These are phyloP conservation scores for Cinnamomum micranthum DNA, from an alignment of 164 flowering plant species.

Conservation along the genomic window DNA sequence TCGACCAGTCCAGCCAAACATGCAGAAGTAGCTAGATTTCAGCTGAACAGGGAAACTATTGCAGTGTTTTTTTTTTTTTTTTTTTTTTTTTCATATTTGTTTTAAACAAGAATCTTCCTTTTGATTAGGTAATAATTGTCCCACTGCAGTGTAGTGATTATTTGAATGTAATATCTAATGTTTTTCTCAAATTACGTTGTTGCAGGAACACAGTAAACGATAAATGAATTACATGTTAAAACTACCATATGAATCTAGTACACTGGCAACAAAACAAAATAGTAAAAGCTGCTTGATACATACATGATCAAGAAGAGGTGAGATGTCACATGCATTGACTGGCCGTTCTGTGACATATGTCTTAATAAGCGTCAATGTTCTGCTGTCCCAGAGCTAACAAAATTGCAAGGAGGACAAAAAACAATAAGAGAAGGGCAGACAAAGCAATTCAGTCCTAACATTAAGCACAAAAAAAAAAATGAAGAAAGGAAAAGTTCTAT, in stretches of 20 bases:
- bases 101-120: too few relatives aligned
- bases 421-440: not conserved
- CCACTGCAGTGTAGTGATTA: too few relatives aligned
- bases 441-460: not conserved
- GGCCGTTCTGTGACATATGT: slow-evolving; percentile 86
- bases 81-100: too few relatives aligned
- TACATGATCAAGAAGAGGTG: slow-evolving; percentile 94
- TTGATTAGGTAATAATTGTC: too few relatives aligned
- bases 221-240: not conserved
- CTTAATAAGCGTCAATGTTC: slow-evolving; percentile 78
- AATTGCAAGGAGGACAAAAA: slow-evolving; percentile 7
- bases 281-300: slow-evolving; percentile 8
- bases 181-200: not conserved
- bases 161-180: too few relatives aligned
- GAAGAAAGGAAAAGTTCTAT: not conserved
- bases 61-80: too few relatives aligned
- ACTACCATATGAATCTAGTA: not conserved
- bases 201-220: not conserved
- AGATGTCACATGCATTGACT: slow-evolving; percentile 90
- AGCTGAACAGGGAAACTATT: too few relatives aligned
- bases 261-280: not conserved
- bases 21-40: too few relatives aligned
- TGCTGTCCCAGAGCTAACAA: slow-evolving; percentile 81
- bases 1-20: too few relatives aligned
- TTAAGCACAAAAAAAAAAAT: too few relatives aligned